Evolutionary conservation across 768 basidiomycete species (phyloP).

Genomic region (Fomitopsis pulvina): DNA sequence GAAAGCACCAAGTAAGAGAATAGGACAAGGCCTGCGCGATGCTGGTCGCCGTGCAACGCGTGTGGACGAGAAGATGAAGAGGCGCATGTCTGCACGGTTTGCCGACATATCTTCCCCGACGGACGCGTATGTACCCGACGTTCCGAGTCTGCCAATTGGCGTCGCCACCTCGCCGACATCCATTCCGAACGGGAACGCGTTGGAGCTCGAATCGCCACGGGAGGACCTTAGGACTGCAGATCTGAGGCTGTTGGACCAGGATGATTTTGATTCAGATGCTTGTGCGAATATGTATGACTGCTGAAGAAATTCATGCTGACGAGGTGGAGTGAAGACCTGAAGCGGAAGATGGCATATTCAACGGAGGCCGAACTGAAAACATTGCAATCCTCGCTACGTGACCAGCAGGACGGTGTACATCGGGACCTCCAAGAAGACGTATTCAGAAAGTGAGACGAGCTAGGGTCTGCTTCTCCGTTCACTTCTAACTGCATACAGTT

Average conservation of each 20-base stretch:
- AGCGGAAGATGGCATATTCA: slow-evolving; percentile 83
- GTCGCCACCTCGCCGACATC: slow-evolving; percentile 23
- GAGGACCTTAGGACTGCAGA: slow-evolving; percentile 61
- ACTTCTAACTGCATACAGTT: slow-evolving; percentile 42
- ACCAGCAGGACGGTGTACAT: slow-evolving; percentile 65
- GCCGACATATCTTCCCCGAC: slow-evolving; percentile 77
- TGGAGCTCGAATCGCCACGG: slow-evolving; percentile 35
- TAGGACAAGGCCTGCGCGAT: slow-evolving; percentile 11
- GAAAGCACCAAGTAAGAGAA: slow-evolving; percentile 10
- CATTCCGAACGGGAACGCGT: not conserved
- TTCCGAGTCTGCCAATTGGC: slow-evolving; percentile 50
- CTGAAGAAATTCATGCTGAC: not conserved
- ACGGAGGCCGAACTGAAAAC: slow-evolving; percentile 75
- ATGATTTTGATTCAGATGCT: slow-evolving; percentile 81
- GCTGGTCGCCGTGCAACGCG: slow-evolving; percentile 34
- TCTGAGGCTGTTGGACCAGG: slow-evolving; percentile 58
- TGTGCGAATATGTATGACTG: too few species aligned
- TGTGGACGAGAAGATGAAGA: slow-evolving; percentile 89
- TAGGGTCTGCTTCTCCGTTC: not conserved
- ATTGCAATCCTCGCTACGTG: slow-evolving; percentile 68
- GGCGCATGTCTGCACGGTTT: slow-evolving; percentile 93
- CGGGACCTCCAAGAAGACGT: slow-evolving; percentile 85
- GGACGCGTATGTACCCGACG: slow-evolving; percentile 44
- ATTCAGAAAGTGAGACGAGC: slow-evolving; percentile 73
- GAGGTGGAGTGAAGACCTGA: slow-evolving; percentile 45